A percentile compares a stretch with the other conserved stretches of the same genome.
Evolutionary conservation across 1,139 yeast species (phyloP).

Genomic region (Suhomyces yuchorum): DNA sequence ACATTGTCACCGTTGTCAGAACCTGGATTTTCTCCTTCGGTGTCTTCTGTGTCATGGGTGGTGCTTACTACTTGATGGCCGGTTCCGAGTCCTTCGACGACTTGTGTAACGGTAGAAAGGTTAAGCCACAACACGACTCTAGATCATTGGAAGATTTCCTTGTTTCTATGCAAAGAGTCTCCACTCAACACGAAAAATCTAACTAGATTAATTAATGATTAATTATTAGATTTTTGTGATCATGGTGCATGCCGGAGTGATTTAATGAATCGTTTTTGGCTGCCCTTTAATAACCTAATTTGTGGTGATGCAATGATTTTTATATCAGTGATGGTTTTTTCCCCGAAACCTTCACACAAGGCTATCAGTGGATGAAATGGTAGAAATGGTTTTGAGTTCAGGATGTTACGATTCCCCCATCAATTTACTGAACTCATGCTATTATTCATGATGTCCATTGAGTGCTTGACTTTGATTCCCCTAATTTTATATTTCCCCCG

Average conservation of each 20-base stretch:
- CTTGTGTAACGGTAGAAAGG: conserved; percentile 87
- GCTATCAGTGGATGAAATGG: conserved; percentile 10
- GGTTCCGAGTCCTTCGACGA: conserved; percentile 86
- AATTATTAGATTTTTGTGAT: conserved; percentile 3
- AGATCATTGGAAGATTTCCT: conserved; percentile 94
- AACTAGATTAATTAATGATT: conserved; percentile 27
- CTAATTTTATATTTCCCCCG: conserved; percentile 21
- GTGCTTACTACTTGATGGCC: conserved; percentile 93
- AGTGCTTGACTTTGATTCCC: conserved; percentile 26
- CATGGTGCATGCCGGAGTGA: conserved; percentile 10
- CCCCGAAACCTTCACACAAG: conserved; percentile 6
- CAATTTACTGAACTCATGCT: conserved; percentile 7
- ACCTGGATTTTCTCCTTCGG: conserved; percentile 95
- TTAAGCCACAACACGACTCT: conserved; percentile 63
- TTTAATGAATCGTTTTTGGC: conserved; percentile 10
- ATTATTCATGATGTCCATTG: conserved; percentile 13
- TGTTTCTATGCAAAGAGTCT: conserved; percentile 96
- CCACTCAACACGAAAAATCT: conserved; percentile 92
- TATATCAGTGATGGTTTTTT: conserved; percentile 7
- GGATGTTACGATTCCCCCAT: conserved; percentile 15
- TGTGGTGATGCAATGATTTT: conserved; percentile 14
- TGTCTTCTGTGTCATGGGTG: conserved; percentile 94
- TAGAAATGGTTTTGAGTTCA: conserved; percentile 6
- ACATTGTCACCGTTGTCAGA: conserved; percentile 90
- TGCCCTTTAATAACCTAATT: conserved; percentile 11